These are phyloP conservation scores for Starmera amethionina DNA, from an alignment of 805 yeast genomes.

Conservation along the genomic window DNA sequence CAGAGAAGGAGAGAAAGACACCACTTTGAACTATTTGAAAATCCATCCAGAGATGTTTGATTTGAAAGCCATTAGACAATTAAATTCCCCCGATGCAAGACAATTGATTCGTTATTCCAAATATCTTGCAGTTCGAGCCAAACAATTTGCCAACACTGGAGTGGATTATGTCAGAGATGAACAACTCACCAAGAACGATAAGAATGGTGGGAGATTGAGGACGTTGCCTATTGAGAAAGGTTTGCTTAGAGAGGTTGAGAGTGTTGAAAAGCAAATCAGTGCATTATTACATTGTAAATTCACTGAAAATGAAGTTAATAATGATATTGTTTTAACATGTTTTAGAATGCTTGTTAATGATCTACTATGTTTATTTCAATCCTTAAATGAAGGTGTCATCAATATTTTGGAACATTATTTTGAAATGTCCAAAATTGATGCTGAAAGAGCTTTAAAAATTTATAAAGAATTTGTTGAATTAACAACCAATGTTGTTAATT, in stretches of 20 bases:
- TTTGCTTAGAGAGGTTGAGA: slow-evolving; percentile 71
- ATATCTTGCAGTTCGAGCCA: slow-evolving; percentile 59
- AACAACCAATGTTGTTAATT: slow-evolving; percentile 81
- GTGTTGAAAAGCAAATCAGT: slow-evolving; percentile 75
- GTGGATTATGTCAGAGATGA: slow-evolving; percentile 76
- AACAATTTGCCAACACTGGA: slow-evolving; percentile 53
- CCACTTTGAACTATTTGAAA: slow-evolving; percentile 53
- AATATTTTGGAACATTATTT: slow-evolving; percentile 89
- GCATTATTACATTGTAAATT: slow-evolving; percentile 66
- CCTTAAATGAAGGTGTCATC: slow-evolving; percentile 91
- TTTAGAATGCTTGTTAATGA: slow-evolving; percentile 89
- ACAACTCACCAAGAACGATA: slow-evolving; percentile 33
- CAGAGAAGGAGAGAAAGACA: slow-evolving; percentile 79
- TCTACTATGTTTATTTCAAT: slow-evolving; percentile 75
- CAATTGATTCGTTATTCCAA: slow-evolving; percentile 57
- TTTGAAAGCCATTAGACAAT: slow-evolving; percentile 26
- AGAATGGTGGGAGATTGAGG: slow-evolving; percentile 52
- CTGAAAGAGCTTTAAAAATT: slow-evolving; percentile 74
- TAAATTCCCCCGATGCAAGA: slow-evolving; percentile 35
- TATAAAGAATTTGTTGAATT: slow-evolving; percentile 80
- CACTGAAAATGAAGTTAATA: slow-evolving; percentile 69
- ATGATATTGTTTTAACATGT: slow-evolving; percentile 75
- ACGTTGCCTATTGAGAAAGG: slow-evolving; percentile 66
- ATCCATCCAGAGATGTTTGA: slow-evolving; percentile 42
- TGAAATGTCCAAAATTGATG: slow-evolving; percentile 81